Base-by-base conservation (phyloP, 1,284 basidiomycete genomes). In the Fistulina hepatica region DNA sequence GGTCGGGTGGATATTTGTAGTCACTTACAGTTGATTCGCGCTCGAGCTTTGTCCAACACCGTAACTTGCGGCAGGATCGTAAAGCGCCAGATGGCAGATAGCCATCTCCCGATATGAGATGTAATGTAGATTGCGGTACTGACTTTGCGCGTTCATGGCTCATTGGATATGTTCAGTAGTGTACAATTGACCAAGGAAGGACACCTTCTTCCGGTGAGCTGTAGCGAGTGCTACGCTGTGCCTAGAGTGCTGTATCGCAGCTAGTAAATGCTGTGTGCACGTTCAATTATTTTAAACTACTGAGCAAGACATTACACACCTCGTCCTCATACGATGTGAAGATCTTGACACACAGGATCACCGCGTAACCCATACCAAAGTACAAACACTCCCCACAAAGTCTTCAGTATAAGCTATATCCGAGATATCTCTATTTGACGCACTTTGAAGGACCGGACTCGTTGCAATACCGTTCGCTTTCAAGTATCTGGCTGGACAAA, bases 381-480 rank as follows among this genome's bases (percentile, higher is more conserved):
- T 97, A 97, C 45, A 97, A 56, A 30, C 90, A 72, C 52, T 89
- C 73, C n/a, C n/a, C n/a, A n/a, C n/a, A n/a, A n/a, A n/a, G n/a
- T n/a, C n/a, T n/a, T n/a, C n/a, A n/a, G n/a, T n/a, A n/a, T n/a
- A n/a, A n/a, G n/a, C n/a, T n/a, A n/a, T n/a, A n/a, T n/a, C n/a
- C n/a, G n/a, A n/a, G n/a, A n/a, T n/a, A n/a, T n/a, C n/a, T n/a
- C n/a, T n/a, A n/a, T n/a, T n/a, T n/a, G n/a, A n/a, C n/a, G n/a
- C n/a, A n/a, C 75, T 73, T 80, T 37, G 71, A 61, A 9, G 72
- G 69, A 49, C 89, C 83, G 40, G 64, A 67, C 48, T 68, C 56
- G 43, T 73, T 57, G 46, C 76, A 79, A 50, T 79, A 79, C 26
- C 78, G 70, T 63, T 97, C 94, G 11, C 83, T 74, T 58, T 97